phyloP scores from a whole-genome alignment of 768 basidiomycete species.

The Boletus huronensis region DNA sequence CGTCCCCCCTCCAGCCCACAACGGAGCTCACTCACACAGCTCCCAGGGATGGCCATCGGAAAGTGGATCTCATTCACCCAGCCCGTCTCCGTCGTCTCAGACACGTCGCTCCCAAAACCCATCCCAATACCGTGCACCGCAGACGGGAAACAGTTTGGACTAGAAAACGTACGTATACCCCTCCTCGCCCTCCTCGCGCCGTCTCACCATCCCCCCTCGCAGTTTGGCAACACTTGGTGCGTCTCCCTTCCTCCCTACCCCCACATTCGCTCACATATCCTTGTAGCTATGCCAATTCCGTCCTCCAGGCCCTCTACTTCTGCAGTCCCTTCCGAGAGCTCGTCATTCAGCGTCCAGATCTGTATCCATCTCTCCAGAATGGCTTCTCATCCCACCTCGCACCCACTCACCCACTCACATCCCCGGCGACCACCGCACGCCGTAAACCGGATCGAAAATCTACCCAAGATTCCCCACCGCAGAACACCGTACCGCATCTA shows the following conservation, averaged over 20 bases:
- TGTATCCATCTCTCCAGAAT: constrained; percentile 39
- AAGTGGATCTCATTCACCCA: constrained; percentile 38
- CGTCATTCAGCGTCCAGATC: constrained; percentile 65
- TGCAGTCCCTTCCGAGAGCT: constrained; percentile 92
- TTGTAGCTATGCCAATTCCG: constrained; percentile 94
- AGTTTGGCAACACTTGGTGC: constrained; percentile 98
- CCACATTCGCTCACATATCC: constrained; percentile 18
- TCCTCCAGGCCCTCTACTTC: constrained; percentile 95
- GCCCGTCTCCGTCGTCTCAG: constrained; percentile 19
- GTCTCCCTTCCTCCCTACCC: constrained; percentile 16
- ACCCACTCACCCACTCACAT: constrained; percentile 21
- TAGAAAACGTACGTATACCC: constrained; percentile 80
- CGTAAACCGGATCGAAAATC: constrained; percentile 59
- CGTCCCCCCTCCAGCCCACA: neutral
- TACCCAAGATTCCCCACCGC: constrained; percentile 32
- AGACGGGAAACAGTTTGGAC: constrained; percentile 88
- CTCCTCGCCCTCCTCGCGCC: constrained; percentile 1
- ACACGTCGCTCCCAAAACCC: constrained; percentile 28
- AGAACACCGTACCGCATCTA: constrained; percentile 26
- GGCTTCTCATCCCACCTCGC: constrained; percentile 25
- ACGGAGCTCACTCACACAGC: neutral
- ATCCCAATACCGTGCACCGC: constrained; percentile 46
- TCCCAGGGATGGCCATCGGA: constrained; percentile 35
- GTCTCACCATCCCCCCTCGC: constrained; percentile 7
- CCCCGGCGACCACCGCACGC: constrained; percentile 36